Percentiles rank a stretch among this genome's conserved stretches.
These are phyloP conservation scores for Knufia petricola DNA, from an alignment of 2,329 filamentous ascomycete genomes.

Conservation along the genomic window DNA sequence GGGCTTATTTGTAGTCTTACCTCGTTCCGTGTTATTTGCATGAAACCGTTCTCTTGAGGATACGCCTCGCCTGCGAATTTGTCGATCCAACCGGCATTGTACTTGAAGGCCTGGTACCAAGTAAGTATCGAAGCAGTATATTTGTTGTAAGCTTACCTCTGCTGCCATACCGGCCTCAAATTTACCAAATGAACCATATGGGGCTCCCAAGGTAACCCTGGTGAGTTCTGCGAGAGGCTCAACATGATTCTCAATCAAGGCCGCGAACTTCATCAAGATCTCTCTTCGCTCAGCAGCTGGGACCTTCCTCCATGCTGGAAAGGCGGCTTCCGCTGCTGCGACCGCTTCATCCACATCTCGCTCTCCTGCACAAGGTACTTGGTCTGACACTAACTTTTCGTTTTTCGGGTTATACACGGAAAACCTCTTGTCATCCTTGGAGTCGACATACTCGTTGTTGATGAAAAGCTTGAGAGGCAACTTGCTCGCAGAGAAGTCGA, in stretches of 20 bases:
- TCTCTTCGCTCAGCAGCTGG: constrained; percentile 30
- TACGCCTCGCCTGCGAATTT: constrained; percentile 32
- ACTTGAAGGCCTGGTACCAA: constrained; percentile 13
- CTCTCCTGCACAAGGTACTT: constrained; percentile 38
- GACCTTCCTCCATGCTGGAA: constrained; percentile 35
- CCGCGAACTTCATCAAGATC: constrained; percentile 38
- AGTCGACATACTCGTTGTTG: constrained; percentile 9
- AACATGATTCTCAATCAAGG: constrained; percentile 32
- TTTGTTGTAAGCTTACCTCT: too few relatives aligned
- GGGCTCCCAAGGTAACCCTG: constrained; percentile 39
- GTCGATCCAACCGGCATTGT: constrained; percentile 33
- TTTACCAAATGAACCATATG: constrained; percentile 36
- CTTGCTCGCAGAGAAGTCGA: constrained; percentile 8
- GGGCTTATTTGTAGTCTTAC: too few relatives aligned
- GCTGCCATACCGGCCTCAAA: constrained; percentile 32
- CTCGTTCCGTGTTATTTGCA: constrained; percentile 20
- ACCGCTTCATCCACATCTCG: constrained; percentile 43
- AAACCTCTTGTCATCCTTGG: background rate
- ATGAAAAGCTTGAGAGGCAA: constrained; percentile 5
- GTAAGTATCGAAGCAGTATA: too few relatives aligned
- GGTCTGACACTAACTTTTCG: constrained; percentile 40
- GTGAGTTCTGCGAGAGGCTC: constrained; percentile 32
- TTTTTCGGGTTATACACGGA: constrained; percentile 40
- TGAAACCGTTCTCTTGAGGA: constrained; percentile 37
- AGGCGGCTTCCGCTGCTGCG: constrained; percentile 40